Base-by-base conservation (phyloP, 768 basidiomycete species). In the Tubosaeta sp. region DNA sequence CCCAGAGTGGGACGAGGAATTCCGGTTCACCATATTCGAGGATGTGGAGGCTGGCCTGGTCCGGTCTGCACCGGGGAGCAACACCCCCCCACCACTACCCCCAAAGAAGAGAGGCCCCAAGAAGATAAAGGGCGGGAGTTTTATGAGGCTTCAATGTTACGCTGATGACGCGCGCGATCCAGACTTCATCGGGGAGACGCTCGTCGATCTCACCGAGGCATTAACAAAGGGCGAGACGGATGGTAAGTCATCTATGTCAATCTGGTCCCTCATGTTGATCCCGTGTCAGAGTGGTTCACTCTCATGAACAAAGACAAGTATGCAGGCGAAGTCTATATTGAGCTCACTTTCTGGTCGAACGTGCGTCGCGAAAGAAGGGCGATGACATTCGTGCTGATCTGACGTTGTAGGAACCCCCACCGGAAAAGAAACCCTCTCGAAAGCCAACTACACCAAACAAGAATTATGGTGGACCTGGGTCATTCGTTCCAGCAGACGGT, bases 1-100 rank as follows among this genome's bases (percentile, higher is more conserved):
- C 68, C 96, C 96, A 6, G 93, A 93, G 71, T 99, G 96, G 94
- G 96, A 99, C 65, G 94, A 96, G 61, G 96, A 99, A 71, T 76
- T 98, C 62, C 86, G 96, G 38, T 98, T 97, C 70, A 84, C 86
- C 22, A 74, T 99, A 40, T 81, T 76, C 56, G 94, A 97, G 64
- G 91, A 92, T 56, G 70, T 73, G 29, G 76, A 80, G 27, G 81
- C 78, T 57, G 73, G 75, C n/a, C 69, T 75, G 36, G 72, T 76
- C 32, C 70, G 74, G 55, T 71, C 71, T 46, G 70, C 69, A 9
- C 64, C 60, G 22, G 68, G 59, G 24, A 69, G 76, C 49, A 71
- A 75, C 11, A 74, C 77, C 11, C 83, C 87, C 13, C 87, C 89
- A 0, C 82, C 80, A 3, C 76, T 77, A 2, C 87, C 87, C n/a